A percentile compares a stretch with the other conserved stretches of the same genome.
phyloP scores from a whole-genome alignment of 805 yeast genomes.

The Candida ovalis region DNA sequence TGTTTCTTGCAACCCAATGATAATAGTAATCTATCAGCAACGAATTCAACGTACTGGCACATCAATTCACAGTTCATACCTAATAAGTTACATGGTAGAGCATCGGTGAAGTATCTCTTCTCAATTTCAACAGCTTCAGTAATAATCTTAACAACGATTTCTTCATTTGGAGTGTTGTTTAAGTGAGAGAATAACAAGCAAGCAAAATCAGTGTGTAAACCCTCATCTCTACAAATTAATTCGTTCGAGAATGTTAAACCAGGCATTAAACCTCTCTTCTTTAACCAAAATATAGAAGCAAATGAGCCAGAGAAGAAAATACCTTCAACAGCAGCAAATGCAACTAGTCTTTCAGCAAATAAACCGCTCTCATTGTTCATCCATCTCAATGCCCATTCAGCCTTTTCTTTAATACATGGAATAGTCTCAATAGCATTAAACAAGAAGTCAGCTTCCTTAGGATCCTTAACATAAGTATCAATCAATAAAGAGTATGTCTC shows the following conservation, averaged over 20 bases:
- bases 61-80: slow-evolving; percentile 93
- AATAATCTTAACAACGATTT: slow-evolving; percentile 78
- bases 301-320: slow-evolving; percentile 97
- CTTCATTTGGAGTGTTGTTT: slow-evolving; percentile 79
- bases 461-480: slow-evolving; percentile 94
- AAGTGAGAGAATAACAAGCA: slow-evolving; percentile 92
- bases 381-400: slow-evolving; percentile 99
- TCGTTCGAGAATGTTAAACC: slow-evolving; percentile 98
- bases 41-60: slow-evolving; percentile 98
- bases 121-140: slow-evolving; percentile 95
- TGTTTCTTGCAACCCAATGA: slow-evolving; percentile 88
- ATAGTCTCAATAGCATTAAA: slow-evolving; percentile 95
- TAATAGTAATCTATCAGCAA: slow-evolving; percentile 90
- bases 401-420: slow-evolving; percentile 95
- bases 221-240: slow-evolving; percentile 97
- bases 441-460: slow-evolving; percentile 83
- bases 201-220: slow-evolving; percentile 97
- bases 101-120: slow-evolving; percentile 91
- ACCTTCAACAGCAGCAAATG: slow-evolving; percentile 99
- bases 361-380: slow-evolving; percentile 82
- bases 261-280: slow-evolving; percentile 99
- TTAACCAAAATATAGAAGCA: slow-evolving; percentile 98
- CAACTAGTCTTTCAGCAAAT: slow-evolving; percentile 93
- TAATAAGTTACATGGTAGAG: slow-evolving; percentile 85
- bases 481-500: slow-evolving; percentile 94